phyloP scores from a whole-genome alignment of 116 monocot genomes.

The Iris pallida region DNA sequence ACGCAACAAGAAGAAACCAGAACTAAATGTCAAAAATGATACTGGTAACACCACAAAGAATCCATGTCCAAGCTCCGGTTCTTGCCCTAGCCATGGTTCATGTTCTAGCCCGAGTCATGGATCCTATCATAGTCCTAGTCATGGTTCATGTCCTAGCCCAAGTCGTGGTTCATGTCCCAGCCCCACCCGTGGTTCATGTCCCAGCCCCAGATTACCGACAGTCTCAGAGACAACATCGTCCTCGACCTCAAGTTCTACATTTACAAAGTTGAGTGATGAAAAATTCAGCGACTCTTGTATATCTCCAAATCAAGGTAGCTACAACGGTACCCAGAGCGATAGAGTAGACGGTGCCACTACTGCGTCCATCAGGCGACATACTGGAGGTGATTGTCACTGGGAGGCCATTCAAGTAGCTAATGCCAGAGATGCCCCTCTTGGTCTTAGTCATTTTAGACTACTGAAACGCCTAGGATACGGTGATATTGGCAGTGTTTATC shows the following conservation, averaged over 20 bases:
- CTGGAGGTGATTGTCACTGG: conserved; percentile 20
- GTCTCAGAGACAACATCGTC: neutral
- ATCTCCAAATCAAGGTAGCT: conserved; percentile 7
- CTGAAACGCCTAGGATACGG: conserved; percentile 25
- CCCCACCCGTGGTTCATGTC: neutral
- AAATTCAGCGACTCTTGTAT: conserved; percentile 13
- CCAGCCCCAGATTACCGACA: conserved; percentile 5
- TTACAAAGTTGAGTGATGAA: conserved; percentile 10
- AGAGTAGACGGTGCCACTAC: conserved; percentile 5
- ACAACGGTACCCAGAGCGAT: conserved; percentile 8
- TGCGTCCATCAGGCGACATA: conserved; percentile 12
- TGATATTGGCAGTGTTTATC: conserved; percentile 31
- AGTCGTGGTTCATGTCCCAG: neutral
- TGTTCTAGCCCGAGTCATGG: too few species aligned
- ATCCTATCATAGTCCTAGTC: too few species aligned
- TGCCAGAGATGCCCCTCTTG: conserved; percentile 23
- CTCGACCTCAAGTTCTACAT: neutral
- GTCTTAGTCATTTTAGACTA: conserved; percentile 20
- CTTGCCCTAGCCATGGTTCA: too few species aligned
- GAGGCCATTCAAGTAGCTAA: conserved; percentile 19
- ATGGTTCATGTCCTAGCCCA: too few species aligned
- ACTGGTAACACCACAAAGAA: neutral
- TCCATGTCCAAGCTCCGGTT: too few species aligned
- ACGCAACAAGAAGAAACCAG: conserved; percentile 11
- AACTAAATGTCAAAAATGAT: conserved; percentile 1